Percentiles rank a stretch among this genome's conserved stretches.
phyloP scores from a whole-genome alignment of 768 basidiomycete species.

The Tephrocybe sp. region DNA sequence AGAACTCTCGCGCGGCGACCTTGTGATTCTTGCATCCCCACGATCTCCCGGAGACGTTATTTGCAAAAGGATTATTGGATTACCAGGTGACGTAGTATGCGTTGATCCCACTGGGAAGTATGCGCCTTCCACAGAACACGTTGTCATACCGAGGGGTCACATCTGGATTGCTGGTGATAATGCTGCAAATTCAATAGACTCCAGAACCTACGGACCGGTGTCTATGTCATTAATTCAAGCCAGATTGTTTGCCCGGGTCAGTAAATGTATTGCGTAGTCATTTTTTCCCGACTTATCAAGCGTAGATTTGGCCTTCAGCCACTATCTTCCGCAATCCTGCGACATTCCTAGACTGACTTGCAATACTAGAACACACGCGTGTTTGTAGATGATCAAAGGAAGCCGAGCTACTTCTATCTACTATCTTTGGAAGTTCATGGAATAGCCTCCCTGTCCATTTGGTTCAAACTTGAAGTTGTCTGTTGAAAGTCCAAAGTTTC shows the following conservation, averaged over 20 bases:
- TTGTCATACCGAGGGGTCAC: conserved; percentile 81
- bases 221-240: conserved; percentile 77
- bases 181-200: conserved; percentile 78
- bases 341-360: conserved; percentile 35
- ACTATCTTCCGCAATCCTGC: conserved; percentile 44
- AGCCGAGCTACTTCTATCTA: not conserved
- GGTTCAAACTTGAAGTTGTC: conserved; percentile 97
- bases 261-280: conserved; percentile 14
- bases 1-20: conserved; percentile 67
- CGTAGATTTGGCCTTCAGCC: conserved; percentile 46
- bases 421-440: conserved; percentile 77
- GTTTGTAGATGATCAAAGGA: too few species aligned
- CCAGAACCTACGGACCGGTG: conserved; percentile 90
- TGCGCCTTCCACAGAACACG: conserved; percentile 69
- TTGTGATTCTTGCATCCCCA: conserved; percentile 74
- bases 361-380: not conserved
- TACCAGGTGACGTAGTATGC: conserved; percentile 87
- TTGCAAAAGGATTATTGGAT: conserved; percentile 88
- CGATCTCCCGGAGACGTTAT: conserved; percentile 62
- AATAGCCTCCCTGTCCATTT: conserved; percentile 94
- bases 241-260: conserved; percentile 63
- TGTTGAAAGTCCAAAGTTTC: conserved; percentile 91
- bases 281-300: conserved; percentile 3
- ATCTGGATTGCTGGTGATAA: conserved; percentile 95
- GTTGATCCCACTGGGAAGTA: conserved; percentile 78